Base-by-base conservation (phyloP, 345 rosid species). In the Physaria fendleri region DNA sequence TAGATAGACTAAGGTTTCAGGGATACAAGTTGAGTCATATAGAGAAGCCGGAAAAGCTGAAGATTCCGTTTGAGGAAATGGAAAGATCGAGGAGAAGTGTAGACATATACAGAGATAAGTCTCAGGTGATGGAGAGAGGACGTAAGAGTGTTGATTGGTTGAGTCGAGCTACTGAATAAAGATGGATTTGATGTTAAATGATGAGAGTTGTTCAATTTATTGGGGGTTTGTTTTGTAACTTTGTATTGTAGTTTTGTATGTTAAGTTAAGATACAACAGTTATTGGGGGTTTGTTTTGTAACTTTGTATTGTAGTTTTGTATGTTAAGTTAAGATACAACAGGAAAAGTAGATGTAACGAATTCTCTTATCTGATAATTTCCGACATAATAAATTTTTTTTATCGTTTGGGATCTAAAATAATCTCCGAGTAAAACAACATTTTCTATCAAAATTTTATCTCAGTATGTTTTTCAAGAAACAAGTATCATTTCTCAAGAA, bases 31-130 rank as follows among this genome's bases (percentile, higher is more conserved):
- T 86, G 44, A 82, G 62, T 34, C 77, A 77, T 34, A 56, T 75
- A 1, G 81, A 82, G 79, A 79, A 74, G 66, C 66, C 71, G 0
- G 88, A 79, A 52, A 82, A 85, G 76, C 70, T 84, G 6, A 76
- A 54, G 74, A 29, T 74, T 55, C 56, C 95, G 2, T 81, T 77
- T 42, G 96, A 88, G 29, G 88, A 81, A 34, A 74, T 84, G 83
- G 97, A 88, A 76, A 80, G 87, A 65, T 82, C 98, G 2, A 66
- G 98, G 66, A 84, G 97, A 68, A 92, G 98, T n/a, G 87, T 88
- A 38, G 98, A 88, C 45, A 60, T 69, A 53, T 88, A 73, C 74
- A 77, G 77, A 44, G 97, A 85, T 59, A 92, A 80, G 59, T 75
- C 95, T 5, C 80, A 87, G 77, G 78, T 84, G 3, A 59, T 61